Conservation (phyloP, 106 monocot genomes). For the Acorus gramineus region DNA sequence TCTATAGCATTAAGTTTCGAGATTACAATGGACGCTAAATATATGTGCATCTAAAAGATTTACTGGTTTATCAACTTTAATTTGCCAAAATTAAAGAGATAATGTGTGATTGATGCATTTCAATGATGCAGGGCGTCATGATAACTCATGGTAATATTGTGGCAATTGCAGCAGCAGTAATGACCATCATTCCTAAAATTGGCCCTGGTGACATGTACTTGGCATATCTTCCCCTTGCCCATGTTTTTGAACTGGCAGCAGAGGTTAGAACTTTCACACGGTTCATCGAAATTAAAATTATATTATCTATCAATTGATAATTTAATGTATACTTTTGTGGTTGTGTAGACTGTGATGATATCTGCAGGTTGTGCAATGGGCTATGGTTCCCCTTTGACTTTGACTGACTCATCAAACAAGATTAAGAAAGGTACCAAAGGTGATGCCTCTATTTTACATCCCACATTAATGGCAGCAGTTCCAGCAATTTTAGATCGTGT, state of each 20-base stretch:
- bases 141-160: conserved; percentile 50
- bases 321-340: background rate
- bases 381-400: conserved; percentile 46
- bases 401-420: conserved; percentile 61
- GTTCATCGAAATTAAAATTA: background rate
- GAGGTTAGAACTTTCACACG: conserved; percentile 20
- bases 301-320: background rate
- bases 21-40: no score
- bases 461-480: conserved; percentile 46
- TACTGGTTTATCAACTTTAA: no score
- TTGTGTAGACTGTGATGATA: conserved; percentile 32
- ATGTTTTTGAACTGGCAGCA: conserved; percentile 54
- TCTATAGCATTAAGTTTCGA: no score
- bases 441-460: conserved; percentile 42
- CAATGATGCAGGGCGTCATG: conserved; percentile 40
- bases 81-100: no score
- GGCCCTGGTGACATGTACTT: conserved; percentile 37
- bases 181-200: conserved; percentile 25
- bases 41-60: no score
- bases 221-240: conserved; percentile 62
- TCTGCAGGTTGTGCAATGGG: conserved; percentile 40
- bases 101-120: no score
- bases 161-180: conserved; percentile 34
- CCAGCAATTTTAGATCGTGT: conserved; percentile 65
- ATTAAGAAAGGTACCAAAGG: conserved; percentile 68